phyloP scores from a whole-genome alignment of 495 filamentous ascomycete genomes.

The Penicillium goetzii region DNA sequence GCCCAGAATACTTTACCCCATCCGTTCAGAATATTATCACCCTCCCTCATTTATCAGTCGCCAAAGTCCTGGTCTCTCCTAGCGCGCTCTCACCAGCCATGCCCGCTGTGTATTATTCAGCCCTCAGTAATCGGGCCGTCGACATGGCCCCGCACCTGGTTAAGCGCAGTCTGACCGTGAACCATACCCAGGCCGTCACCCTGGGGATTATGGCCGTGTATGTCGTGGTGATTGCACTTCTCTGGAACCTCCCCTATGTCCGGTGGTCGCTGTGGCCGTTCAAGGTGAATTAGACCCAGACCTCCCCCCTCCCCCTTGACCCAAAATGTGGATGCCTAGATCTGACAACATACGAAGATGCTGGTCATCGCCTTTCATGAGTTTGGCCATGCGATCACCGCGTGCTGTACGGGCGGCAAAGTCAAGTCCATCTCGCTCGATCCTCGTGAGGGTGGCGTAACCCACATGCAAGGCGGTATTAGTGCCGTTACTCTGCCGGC shows the following conservation, averaged over 20 bases:
- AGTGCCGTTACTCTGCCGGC: conserved; percentile 74
- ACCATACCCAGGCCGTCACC: conserved; percentile 72
- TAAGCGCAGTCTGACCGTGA: conserved; percentile 63
- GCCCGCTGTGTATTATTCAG: conserved; percentile 40
- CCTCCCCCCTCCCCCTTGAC: not conserved
- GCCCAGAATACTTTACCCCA: too few species aligned
- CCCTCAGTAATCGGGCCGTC: conserved; percentile 29
- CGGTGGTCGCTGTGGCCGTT: conserved; percentile 79
- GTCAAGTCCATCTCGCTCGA: conserved; percentile 75
- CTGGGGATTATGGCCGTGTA: conserved; percentile 71
- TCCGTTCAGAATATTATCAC: too few species aligned
- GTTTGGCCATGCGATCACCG: conserved; percentile 76
- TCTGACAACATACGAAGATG: conserved; percentile 57
- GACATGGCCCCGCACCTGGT: conserved; percentile 37
- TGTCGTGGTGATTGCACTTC: conserved; percentile 70
- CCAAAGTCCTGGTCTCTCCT: too few species aligned
- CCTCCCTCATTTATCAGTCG: too few species aligned
- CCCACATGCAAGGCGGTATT: conserved; percentile 77
- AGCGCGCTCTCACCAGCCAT: conserved; percentile 27
- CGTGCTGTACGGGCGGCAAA: conserved; percentile 69
- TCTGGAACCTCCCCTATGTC: conserved; percentile 81
- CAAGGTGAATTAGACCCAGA: conserved; percentile 55
- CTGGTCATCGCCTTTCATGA: conserved; percentile 85
- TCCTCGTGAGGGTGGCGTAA: conserved; percentile 73
- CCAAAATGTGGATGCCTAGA: conserved; percentile 3